Base-by-base conservation (phyloP, 2,329 filamentous ascomycete genomes). In the Fonsecaea nubica region DNA sequence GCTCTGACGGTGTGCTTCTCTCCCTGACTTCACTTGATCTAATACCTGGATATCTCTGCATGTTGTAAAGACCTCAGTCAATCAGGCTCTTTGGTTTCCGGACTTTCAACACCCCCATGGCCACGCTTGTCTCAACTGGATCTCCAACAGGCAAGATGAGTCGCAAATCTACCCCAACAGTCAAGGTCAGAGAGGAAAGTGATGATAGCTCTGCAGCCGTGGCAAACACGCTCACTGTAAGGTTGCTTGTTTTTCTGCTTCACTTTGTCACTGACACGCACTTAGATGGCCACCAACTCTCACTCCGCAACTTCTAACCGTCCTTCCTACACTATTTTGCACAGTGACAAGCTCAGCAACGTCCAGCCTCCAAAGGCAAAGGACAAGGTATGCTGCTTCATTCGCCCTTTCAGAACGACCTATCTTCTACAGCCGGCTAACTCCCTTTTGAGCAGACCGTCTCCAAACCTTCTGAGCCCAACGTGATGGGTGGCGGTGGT, bases 401-500 rank as follows among this genome's bases (percentile, higher is more conserved):
- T 21, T 54, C 32, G 15, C 4, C 55, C 57, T 59, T 48, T 12
- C 30, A 4, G 15, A 45, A n/a, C 65, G 8, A 18, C 48, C 48
- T 59, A 38, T 63, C 18, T 30, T 30, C 35, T 42, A 36, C 9
- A 21, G 45, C 10, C 12, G 10, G 45, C 45, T 50, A 25, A 50
- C 18, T 50, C 18, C 21, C 10, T 50, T 10, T 50, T 50, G 21
- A 2, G 42, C 55, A 68, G 68, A 32, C 52, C 40, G 8, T 48
- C 32, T n/a, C 63, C 12, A 76, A 75, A 40, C 62, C 56, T 36
- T 52, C 67, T 38, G 72, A 76, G 32, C 65, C 74, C 30, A 77
- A 54, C 33, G 55, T 33, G 36, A 58, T 62, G 50, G 54, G 79
- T n/a, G 75, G 79, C 8, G 54, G 79, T 21, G 76, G 79, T 8